Evolutionary conservation across 129 eudicot genomes (phyloP).

Genomic region (Gnaphalium uliginosum): DNA sequence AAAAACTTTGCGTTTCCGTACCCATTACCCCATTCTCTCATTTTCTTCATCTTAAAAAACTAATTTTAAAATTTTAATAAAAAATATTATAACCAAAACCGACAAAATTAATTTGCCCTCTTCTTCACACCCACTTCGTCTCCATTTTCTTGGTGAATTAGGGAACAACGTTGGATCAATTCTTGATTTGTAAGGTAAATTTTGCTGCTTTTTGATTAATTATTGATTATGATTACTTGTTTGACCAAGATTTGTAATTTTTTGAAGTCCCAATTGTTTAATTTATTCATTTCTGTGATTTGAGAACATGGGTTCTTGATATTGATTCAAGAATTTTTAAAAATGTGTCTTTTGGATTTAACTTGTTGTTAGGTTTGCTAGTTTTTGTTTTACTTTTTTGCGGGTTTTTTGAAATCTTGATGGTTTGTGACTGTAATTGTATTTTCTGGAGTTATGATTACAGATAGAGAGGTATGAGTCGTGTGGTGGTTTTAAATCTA

Average conservation of each 20-base stretch:
- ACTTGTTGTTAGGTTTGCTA: not conserved
- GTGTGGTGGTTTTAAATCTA: conserved; percentile 14
- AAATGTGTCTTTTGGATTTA: conserved; percentile 9
- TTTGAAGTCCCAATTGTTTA: not conserved
- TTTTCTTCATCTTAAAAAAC: conserved; percentile 10
- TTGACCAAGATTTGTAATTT: conserved; percentile 21
- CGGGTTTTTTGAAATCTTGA: conserved; percentile 26
- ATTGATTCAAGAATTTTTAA: conserved; percentile 10
- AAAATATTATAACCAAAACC: not conserved
- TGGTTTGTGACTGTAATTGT: conserved; percentile 22
- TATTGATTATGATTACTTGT: conserved; percentile 14
- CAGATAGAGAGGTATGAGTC: not conserved
- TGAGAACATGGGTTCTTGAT: conserved; percentile 17
- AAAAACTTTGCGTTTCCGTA: conserved; percentile 5
- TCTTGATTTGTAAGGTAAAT: conserved; percentile 30
- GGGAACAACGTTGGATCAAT: not conserved
- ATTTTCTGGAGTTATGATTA: not conserved
- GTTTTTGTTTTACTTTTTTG: not conserved
- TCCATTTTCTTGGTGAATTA: not conserved
- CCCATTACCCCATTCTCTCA: conserved; percentile 8
- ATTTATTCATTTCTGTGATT: conserved; percentile 13
- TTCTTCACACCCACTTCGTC: not conserved
- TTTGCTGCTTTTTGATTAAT: conserved; percentile 9
- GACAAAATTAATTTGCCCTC: not conserved
- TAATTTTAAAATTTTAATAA: not conserved